Base-by-base conservation (phyloP, 352 stramenopile genomes). In the Lagenidium giganteum region DNA sequence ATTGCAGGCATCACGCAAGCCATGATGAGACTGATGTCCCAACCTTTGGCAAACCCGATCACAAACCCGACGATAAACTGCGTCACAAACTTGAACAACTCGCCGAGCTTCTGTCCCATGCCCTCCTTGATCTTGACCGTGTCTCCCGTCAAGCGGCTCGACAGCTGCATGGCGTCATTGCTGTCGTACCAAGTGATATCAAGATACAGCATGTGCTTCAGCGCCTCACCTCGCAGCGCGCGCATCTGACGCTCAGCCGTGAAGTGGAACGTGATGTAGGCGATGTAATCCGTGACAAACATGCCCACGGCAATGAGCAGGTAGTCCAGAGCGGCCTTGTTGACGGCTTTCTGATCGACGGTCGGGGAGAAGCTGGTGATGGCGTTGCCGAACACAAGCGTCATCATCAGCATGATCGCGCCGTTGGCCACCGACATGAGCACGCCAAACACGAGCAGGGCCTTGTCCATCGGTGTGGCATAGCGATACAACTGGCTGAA, bases 241-340 rank as follows among this genome's bases (percentile, higher is more conserved):
- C 63, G 57, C 48, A 70, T 64, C 39, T 79, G 67, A 14, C 67
- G 48, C 47, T 75, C 63, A n/a, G 64, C 51, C 11, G 44, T 54
- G 22, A 56, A 54, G 29, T 45, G 49, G 47, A 71, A 66, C 18
- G 25, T 26, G 18, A 64, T 17, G 50, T 70, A 78, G 6, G 45
- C 34, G 8, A 46, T 17, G 46, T 62, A 74, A 11, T 71, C 67
- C 5, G 54, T 48, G 12, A 61, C 8, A n/a, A 79, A 67, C n/a
- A 79, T n/a, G 12, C 24, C 54, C n/a, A 57, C 16, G 2, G 58
- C 60, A 16, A 79, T 53, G 24, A 55, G 23, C 11, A 72, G 40
- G 33, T 64, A 76, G 18, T 63, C 30, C n/a, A 66, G 42, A 21
- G 63, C 45, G 1, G 57, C 57, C 3, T 24, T 29, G 38, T 69